Evolutionary conservation across 352 stramenopile species (phyloP), one percentile per base, ranked within the genome.

Genomic region (Globisporangium yorkense): DNA sequence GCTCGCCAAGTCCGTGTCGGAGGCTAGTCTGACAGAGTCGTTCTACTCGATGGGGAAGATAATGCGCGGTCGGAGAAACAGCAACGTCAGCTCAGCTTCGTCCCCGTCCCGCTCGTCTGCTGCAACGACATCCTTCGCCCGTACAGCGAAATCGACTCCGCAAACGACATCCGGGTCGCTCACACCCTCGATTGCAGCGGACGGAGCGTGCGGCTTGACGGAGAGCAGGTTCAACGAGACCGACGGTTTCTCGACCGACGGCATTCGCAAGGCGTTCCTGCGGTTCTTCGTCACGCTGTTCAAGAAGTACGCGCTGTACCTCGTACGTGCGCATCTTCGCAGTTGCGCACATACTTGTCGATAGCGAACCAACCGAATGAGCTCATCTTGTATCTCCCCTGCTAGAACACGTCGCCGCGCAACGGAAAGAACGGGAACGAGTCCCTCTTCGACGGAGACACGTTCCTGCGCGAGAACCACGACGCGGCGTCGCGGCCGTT

Each of bases 211-310:
- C 15, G 75, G 75, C 5, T 59, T 92, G 20, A 84, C 66, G 0
- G 80, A 89, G 44, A 90, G 80, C 20, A 57, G 54, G 39, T 89
- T 74, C 66, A 92, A 92, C 56, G 78, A 92, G 54, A 72, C 66
- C 0, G 72, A 89, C 13, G 71, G 70, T n/a, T 94, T 94, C 63
- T 88, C 76, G 7, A 72, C 75, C 0, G 67, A 83, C 33, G 77
- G 68, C 2, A 70, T 77, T n/a, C 81, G 84, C 27, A 80, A 77
- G 59, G 80, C 81, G 10, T 94, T 94, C 58, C 59, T 94, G 9
- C 80, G 84, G 9, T 89, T 92, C 56, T 94, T 94, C 59, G 80
- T 94, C 45, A 88, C 76, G 1, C 57, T 94, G 2, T 61, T 92
- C 16, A 89, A 87, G 67, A 91, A 89, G 45, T 94, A 94, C 53